Conservation (phyloP, 2,329 filamentous ascomycete species). For the Aspergillus floridensis region DNA sequence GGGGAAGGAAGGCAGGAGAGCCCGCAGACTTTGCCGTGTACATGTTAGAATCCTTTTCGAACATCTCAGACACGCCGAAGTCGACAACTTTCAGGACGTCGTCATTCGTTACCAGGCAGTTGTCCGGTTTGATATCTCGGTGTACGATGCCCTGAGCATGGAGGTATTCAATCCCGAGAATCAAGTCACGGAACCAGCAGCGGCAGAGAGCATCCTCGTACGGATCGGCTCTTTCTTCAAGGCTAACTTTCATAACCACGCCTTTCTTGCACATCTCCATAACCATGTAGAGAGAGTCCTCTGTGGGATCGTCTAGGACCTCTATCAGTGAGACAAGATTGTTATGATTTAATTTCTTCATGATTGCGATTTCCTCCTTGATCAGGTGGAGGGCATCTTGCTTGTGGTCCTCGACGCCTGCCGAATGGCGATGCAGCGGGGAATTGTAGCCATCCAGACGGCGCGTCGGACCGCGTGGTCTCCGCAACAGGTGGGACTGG, state of each 20-base stretch:
- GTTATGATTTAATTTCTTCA: conserved; percentile 96
- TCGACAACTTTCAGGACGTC: conserved; percentile 96
- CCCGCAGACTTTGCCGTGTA: conserved; percentile 88
- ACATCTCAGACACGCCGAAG: conserved; percentile 99
- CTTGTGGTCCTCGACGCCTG: conserved; percentile 51
- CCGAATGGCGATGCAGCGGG: conserved; percentile 61
- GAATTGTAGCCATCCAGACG: conserved; percentile 61
- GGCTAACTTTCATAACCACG: conserved; percentile 90
- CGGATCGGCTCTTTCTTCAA: conserved; percentile 78
- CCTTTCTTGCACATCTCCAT: conserved; percentile 99
- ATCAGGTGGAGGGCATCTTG: conserved; percentile 81
- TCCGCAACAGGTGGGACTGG: conserved; percentile 80
- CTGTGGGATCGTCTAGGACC: conserved; percentile 90
- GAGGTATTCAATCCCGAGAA: conserved; percentile 91
- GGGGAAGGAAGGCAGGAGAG: conserved; percentile 90
- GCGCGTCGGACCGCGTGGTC: conserved; percentile 54
- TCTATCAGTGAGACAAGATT: conserved; percentile 94
- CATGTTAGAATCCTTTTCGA: conserved; percentile 85
- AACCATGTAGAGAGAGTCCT: conserved; percentile 97
- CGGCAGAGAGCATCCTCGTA: conserved; percentile 80
- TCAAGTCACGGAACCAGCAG: conserved; percentile 91
- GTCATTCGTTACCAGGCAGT: conserved; percentile 83
- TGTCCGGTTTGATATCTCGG: conserved; percentile 96
- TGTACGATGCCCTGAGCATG: conserved; percentile 94
- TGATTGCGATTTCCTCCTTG: conserved; percentile 94